Conservation (phyloP, 2,329 filamentous ascomycete species). For the Calonectria honghensis region DNA sequence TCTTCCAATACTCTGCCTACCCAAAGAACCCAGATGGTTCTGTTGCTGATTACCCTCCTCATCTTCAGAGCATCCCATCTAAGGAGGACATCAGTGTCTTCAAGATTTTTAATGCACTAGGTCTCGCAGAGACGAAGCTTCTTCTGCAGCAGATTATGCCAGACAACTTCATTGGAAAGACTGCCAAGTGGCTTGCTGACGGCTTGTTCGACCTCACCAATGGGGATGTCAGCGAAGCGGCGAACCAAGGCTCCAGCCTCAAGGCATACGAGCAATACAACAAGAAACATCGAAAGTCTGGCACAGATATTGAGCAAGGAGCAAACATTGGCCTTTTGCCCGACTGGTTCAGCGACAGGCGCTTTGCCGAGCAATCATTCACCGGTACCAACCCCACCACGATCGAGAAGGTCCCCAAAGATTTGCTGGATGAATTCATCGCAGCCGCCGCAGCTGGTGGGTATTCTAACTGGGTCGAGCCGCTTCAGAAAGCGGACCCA, state of each 20-base stretch:
- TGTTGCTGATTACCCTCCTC: slow-evolving; percentile 56
- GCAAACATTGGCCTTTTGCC: slow-evolving; percentile 59
- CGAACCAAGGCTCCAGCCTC: slow-evolving; percentile 57
- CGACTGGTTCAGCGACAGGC: slow-evolving; percentile 66
- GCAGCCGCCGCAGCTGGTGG: slow-evolving; percentile 58
- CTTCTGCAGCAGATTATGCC: slow-evolving; percentile 59
- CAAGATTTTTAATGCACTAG: slow-evolving; percentile 58
- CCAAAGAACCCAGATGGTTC: slow-evolving; percentile 54
- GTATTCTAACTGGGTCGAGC: slow-evolving; percentile 58
- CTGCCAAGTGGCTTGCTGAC: slow-evolving; percentile 54
- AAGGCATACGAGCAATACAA: slow-evolving; percentile 59
- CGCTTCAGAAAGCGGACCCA: slow-evolving; percentile 54
- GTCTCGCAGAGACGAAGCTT: slow-evolving; percentile 55
- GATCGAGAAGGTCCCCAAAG: slow-evolving; percentile 62
- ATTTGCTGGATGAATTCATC: slow-evolving; percentile 60
- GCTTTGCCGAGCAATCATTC: slow-evolving; percentile 67
- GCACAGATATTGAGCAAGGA: slow-evolving; percentile 59
- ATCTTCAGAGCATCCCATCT: slow-evolving; percentile 56
- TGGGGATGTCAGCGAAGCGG: slow-evolving; percentile 52
- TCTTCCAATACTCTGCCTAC: slow-evolving; percentile 55
- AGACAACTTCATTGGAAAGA: slow-evolving; percentile 56
- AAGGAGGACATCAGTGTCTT: slow-evolving; percentile 52
- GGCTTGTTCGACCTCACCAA: slow-evolving; percentile 48
- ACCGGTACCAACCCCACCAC: slow-evolving; percentile 67
- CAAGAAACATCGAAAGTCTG: slow-evolving; percentile 58